Evolutionary conservation across 1,139 yeast species (phyloP).

Genomic region (Debaryomyces psychrophilus): DNA sequence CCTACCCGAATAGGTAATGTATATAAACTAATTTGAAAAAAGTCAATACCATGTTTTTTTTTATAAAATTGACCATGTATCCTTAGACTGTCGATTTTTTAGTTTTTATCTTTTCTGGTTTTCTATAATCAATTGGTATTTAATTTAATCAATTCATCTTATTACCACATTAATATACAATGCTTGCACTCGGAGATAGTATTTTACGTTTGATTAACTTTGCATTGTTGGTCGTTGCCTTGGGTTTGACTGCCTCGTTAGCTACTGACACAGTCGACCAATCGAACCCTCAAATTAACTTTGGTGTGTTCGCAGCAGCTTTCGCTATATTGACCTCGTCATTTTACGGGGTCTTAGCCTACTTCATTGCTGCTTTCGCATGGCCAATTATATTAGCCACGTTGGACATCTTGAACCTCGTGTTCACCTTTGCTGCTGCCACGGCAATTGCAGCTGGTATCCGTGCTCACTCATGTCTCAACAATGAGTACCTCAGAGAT

Average conservation of each 20-base stretch:
- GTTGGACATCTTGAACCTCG: conserved; percentile 83
- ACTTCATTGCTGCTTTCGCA: conserved; percentile 76
- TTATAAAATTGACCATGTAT: conserved; percentile 10
- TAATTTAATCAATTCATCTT: conserved; percentile 2
- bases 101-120: conserved; percentile 2
- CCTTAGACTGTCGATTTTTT: conserved; percentile 4
- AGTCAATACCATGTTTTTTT: conserved; percentile 7
- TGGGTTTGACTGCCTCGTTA: conserved; percentile 85
- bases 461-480: conserved; percentile 81
- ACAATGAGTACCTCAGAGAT: conserved; percentile 59
- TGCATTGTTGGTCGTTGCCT: conserved; percentile 69
- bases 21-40: conserved; percentile 9
- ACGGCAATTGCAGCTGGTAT: conserved; percentile 91
- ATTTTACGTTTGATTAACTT: conserved; percentile 75
- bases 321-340: conserved; percentile 82
- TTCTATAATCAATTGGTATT: conserved; percentile 9
- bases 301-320: conserved; percentile 82
- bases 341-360: conserved; percentile 77
- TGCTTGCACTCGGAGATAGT: conserved; percentile 74
- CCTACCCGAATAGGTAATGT: conserved; percentile 9
- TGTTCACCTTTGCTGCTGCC: conserved; percentile 93
- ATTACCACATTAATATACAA: conserved; percentile 19
- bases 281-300: conserved; percentile 82
- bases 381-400: conserved; percentile 79
- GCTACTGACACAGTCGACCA: conserved; percentile 64